These are phyloP conservation scores for Mucor saturninus DNA, from an alignment of 371 early-diverging fungal genomes.

Conservation along the genomic window DNA sequence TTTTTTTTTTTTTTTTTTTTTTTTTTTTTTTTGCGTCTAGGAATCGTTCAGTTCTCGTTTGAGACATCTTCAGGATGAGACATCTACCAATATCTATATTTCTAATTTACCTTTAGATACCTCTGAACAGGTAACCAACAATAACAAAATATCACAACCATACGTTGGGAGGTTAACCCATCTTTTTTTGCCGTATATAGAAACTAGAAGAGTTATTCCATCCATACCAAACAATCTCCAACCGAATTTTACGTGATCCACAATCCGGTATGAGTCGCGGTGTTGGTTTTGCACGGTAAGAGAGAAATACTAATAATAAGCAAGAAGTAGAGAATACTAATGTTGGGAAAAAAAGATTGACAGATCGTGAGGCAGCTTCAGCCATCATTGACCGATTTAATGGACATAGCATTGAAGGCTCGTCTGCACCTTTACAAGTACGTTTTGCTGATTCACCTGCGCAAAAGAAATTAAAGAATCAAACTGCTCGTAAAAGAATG, in stretches of 20 bases:
- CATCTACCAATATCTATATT: slow-evolving; percentile 83
- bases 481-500: slow-evolving; percentile 50
- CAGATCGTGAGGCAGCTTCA: slow-evolving; percentile 69
- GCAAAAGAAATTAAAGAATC: slow-evolving; percentile 79
- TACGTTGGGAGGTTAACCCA: not conserved
- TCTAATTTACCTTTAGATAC: slow-evolving; percentile 80
- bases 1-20: not conserved
- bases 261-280: slow-evolving; percentile 67
- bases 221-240: slow-evolving; percentile 71
- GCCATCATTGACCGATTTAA: slow-evolving; percentile 74
- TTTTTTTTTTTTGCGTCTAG: slow-evolving; percentile 24
- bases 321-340: not conserved
- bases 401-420: slow-evolving; percentile 63
- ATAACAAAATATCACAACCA: not conserved
- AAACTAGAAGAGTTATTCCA: slow-evolving; percentile 68
- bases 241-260: slow-evolving; percentile 74
- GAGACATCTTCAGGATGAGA: slow-evolving; percentile 76
- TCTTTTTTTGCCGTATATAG: slow-evolving; percentile 27
- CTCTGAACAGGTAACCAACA: slow-evolving; percentile 64
- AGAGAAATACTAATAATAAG: not conserved
- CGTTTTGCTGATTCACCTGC: slow-evolving; percentile 84
- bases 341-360: slow-evolving; percentile 52
- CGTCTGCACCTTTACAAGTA: slow-evolving; percentile 73
- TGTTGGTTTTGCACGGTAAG: slow-evolving; percentile 81
- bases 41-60: slow-evolving; percentile 82